Conservation (phyloP, 192 early-diverging fungal genomes). For the Gigaspora rosea region DNA sequence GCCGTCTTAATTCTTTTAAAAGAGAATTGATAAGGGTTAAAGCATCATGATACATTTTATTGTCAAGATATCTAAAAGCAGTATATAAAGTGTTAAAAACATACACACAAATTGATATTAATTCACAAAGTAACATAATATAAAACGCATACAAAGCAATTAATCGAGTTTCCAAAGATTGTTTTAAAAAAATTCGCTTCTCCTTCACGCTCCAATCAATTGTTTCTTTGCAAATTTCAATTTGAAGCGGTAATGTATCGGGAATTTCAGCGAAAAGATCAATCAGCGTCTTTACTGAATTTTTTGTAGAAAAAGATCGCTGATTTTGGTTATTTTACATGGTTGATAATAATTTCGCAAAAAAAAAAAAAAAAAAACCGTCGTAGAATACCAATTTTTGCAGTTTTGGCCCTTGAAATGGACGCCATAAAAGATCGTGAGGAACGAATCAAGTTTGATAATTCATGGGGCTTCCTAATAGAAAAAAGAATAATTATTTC, state of each 20-base stretch:
- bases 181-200: conserved; percentile 94
- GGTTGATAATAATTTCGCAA: not conserved
- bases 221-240: conserved; percentile 90
- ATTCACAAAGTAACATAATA: not conserved
- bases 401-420: conserved; percentile 95
- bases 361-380: not conserved
- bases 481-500: not conserved
- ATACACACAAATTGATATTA: not conserved
- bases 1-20: conserved; percentile 94
- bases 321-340: not conserved
- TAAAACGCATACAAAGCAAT: conserved; percentile 68
- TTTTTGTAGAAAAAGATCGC: not conserved
- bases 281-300: conserved; percentile 76
- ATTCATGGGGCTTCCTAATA: conserved; percentile 70
- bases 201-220: conserved; percentile 91
- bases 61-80: conserved; percentile 70
- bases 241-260: conserved; percentile 85
- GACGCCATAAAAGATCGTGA: conserved; percentile 78
- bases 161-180: conserved; percentile 92
- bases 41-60: conserved; percentile 94
- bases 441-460: conserved; percentile 79
- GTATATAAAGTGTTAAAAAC: not conserved
- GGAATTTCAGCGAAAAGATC: conserved; percentile 88
- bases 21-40: conserved; percentile 79
- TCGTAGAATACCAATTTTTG: conserved; percentile 74